These are phyloP conservation scores for Tylopilus sp. DNA, from an alignment of 1,284 basidiomycete species.

Conservation along the genomic window DNA sequence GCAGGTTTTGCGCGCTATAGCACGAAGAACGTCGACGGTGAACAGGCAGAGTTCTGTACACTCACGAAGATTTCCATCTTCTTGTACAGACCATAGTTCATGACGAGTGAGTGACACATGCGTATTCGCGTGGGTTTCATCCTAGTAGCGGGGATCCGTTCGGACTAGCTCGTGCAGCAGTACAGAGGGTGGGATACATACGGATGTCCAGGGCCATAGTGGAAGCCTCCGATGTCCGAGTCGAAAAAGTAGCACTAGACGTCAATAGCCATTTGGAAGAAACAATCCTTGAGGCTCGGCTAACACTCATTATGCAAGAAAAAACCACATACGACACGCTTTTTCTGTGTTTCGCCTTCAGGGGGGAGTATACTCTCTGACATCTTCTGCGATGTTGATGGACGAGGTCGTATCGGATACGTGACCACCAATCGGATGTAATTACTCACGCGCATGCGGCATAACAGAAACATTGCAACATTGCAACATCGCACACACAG, in stretches of 20 bases:
- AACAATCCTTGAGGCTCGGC: slow-evolving; percentile 2
- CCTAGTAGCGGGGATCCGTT: slow-evolving; percentile 36
- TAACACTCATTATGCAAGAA: slow-evolving; percentile 4
- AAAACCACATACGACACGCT: slow-evolving; percentile 74
- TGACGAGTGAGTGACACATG: slow-evolving; percentile 99
- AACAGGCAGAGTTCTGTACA: slow-evolving; percentile 14
- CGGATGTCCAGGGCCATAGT: slow-evolving; percentile 95
- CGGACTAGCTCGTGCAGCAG: neutral
- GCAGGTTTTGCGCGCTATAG: slow-evolving; percentile 94
- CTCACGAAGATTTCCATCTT: slow-evolving; percentile 96
- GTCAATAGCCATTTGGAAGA: slow-evolving; percentile 5
- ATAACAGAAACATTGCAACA: too few relatives aligned
- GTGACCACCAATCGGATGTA: neutral
- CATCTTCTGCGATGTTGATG: slow-evolving; percentile 31
- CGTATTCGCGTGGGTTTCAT: slow-evolving; percentile 98
- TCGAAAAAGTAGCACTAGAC: slow-evolving; percentile 96
- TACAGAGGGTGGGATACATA: slow-evolving; percentile 35
- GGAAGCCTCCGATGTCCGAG: slow-evolving; percentile 97
- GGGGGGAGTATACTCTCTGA: slow-evolving; percentile 60
- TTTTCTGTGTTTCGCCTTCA: slow-evolving; percentile 72
- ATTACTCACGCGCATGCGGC: slow-evolving; percentile 27
- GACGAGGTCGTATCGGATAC: neutral
- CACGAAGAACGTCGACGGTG: neutral
- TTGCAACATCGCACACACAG: neutral
- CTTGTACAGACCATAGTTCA: slow-evolving; percentile 98